Conservation (phyloP, 495 filamentous ascomycete species). For the Patellaria atrata region DNA sequence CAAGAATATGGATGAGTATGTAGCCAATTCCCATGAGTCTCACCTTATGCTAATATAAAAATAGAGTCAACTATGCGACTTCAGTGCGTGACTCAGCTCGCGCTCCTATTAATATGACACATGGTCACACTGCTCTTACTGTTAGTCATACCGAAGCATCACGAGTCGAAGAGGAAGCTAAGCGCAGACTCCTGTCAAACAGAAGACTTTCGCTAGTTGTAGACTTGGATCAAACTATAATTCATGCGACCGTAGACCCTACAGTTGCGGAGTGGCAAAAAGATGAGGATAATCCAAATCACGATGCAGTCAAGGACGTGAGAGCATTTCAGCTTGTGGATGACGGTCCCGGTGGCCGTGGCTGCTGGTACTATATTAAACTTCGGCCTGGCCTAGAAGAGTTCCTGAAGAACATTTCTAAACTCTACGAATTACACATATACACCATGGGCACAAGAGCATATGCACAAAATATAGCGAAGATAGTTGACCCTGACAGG, state of each 20-base stretch:
- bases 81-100: conserved; percentile 50
- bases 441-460: conserved; percentile 98
- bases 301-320: conserved; percentile 80
- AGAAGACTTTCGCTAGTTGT: conserved; percentile 87
- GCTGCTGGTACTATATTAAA: conserved; percentile 95
- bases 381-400: conserved; percentile 79
- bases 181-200: conserved; percentile 60
- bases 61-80: conserved; percentile 44
- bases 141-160: conserved; percentile 52
- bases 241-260: conserved; percentile 93
- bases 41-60: neutral
- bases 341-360: conserved; percentile 58
- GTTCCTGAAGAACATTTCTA: conserved; percentile 65
- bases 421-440: conserved; percentile 87
- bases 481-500: conserved; percentile 79
- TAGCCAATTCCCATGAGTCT: neutral
- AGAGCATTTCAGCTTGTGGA: conserved; percentile 72
- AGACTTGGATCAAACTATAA: conserved; percentile 95
- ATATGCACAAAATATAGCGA: conserved; percentile 82
- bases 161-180: conserved; percentile 70
- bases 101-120: conserved; percentile 83
- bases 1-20: conserved; percentile 86
- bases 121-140: conserved; percentile 70
- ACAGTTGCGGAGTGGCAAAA: conserved; percentile 91
- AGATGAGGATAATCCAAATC: conserved; percentile 77